A percentile compares a stretch with the other conserved stretches of the same genome.
Conservation (phyloP, 371 early-diverging fungal species). For the Mucor saturninus region DNA sequence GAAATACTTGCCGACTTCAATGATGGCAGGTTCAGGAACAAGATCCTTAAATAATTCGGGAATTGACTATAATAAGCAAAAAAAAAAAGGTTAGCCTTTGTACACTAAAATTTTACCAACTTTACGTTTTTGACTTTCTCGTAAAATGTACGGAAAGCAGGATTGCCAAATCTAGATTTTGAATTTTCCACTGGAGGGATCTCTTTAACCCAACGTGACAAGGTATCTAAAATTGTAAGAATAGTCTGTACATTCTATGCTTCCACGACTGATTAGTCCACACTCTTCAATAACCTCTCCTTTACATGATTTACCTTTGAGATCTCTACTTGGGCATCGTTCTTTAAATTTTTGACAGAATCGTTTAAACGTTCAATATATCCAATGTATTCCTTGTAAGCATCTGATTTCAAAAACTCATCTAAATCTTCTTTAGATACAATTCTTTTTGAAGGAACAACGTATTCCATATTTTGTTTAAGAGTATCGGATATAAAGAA, state of each 20-base stretch:
- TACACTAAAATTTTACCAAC: constrained; percentile 4
- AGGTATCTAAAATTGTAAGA: constrained; percentile 61
- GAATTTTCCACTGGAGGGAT: constrained; percentile 81
- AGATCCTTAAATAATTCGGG: constrained; percentile 47
- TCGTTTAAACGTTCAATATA: constrained; percentile 78
- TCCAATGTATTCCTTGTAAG: constrained; percentile 66
- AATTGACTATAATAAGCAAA: constrained; percentile 8
- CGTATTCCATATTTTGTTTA: constrained; percentile 25
- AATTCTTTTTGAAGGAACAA: constrained; percentile 73
- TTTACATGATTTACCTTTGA: constrained; percentile 45
- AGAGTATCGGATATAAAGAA: no score
- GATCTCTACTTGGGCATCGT: constrained; percentile 50
- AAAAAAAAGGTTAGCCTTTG: background rate
- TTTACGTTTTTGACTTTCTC: constrained; percentile 66
- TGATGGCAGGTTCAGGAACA: constrained; percentile 51
- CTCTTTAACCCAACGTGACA: constrained; percentile 67
- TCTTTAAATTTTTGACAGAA: constrained; percentile 69
- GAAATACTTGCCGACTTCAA: constrained; percentile 85
- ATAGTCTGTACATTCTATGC: constrained; percentile 63
- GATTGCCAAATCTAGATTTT: constrained; percentile 90
- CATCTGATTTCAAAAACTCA: constrained; percentile 71
- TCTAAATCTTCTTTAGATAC: constrained; percentile 86
- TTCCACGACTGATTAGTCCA: background rate
- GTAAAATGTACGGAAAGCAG: constrained; percentile 85
- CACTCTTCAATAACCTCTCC: no score